Conservation (phyloP, 805 yeast genomes). For the Priceomyces medius region DNA sequence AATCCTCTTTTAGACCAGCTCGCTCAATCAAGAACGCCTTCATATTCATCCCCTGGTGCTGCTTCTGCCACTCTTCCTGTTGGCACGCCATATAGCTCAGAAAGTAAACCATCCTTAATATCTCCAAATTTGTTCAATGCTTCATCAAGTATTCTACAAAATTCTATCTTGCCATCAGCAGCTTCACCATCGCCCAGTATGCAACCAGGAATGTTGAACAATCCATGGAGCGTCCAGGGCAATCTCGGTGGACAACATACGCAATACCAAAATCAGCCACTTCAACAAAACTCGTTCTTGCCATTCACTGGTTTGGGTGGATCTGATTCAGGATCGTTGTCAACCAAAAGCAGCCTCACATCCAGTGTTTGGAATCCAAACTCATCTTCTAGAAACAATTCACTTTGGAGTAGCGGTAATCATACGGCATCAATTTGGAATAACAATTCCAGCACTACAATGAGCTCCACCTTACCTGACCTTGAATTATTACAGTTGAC, state of each 20-base stretch:
- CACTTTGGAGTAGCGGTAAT: constrained; percentile 30
- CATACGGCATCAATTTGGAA: constrained; percentile 9
- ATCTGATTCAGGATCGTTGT: constrained; percentile 4
- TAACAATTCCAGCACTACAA: constrained; percentile 3
- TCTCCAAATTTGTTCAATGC: constrained; percentile 3
- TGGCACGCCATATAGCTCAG: constrained; percentile 8
- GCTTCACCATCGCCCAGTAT: neutral
- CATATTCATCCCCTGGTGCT: constrained; percentile 6
- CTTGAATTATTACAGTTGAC: constrained; percentile 41
- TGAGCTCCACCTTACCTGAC: constrained; percentile 15
- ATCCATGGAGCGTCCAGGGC: constrained; percentile 5
- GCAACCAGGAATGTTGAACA: constrained; percentile 1
- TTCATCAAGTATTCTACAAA: constrained; percentile 5
- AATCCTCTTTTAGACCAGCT: constrained; percentile 34
- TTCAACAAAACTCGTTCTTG: constrained; percentile 3
- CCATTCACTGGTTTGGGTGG: constrained; percentile 8
- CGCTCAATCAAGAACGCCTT: constrained; percentile 32
- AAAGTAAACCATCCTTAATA: constrained; percentile 7
- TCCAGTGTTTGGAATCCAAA: constrained; percentile 15
- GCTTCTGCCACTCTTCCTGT: constrained; percentile 3
- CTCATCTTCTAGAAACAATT: constrained; percentile 20
- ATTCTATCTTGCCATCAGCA: neutral
- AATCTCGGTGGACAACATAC: constrained; percentile 1
- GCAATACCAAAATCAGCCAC: constrained; percentile 3
- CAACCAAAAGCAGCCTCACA: constrained; percentile 3